Base-by-base conservation (phyloP, 305 asterid species). In the Fraxinus albicans region DNA sequence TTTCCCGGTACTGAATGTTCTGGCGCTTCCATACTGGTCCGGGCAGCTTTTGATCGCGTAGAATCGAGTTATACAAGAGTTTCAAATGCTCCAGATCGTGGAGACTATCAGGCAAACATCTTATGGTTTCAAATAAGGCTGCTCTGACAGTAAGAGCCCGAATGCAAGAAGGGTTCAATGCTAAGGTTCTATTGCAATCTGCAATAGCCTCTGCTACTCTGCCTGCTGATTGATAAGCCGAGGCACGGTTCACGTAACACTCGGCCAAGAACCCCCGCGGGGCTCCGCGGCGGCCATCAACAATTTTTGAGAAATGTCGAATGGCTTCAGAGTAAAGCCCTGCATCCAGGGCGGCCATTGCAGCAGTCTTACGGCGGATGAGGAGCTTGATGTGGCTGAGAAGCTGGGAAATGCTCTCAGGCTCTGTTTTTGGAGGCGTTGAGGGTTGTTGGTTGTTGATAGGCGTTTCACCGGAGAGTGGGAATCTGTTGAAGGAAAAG, bases 211-310 rank as follows among this genome's bases (percentile, higher is more conserved):
- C 99, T 0, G 97, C 96, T 1, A 93, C 50, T 69, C 98, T 86
- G 1, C 97, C 97, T 2, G 97, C 91, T 1, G 96, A 89, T n/a
- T 87, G 86, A 42, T 86, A 95, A 21, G 99, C 99, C 3, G 92
- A 84, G n/a, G 98, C 98, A 21, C 99, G 90, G 65, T 90, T 7
- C 25, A n/a, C 27, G 25, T n/a, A 55, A 25, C 67, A 55, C 67
- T 55, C 67, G 67, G 67, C 67, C 2, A 95, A 86, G 80, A 95
- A 95, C 2, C 95, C 94, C 82, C 92, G 97, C 0, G 99, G 97
- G 27, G 97, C 97, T 0, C 96, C 97, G 0, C 97, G 95, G 15
- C 99, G 97, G 84, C 97, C 92, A 36, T 94, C 99, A 8, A 95
- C 89, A 88, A 95, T 92, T 53, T 95, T 95, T 34, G 99, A 91